A percentile compares a stretch with the other conserved stretches of the same genome.
Conservation (phyloP, 192 early-diverging fungal genomes). For the Entomortierella chlamydospora region DNA sequence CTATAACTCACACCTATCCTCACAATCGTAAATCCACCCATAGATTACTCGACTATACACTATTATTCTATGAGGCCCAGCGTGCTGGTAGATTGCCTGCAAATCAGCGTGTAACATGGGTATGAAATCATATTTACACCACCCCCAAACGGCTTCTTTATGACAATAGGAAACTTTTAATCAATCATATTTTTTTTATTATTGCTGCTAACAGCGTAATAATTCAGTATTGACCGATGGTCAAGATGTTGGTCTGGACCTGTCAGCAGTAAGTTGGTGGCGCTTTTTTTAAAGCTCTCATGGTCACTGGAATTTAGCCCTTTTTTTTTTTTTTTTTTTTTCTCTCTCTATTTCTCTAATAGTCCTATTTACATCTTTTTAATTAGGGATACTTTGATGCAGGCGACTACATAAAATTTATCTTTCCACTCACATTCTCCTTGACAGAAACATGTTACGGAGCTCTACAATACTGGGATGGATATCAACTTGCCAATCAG, state of each 20-base stretch:
- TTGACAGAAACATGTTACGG: conserved; percentile 65
- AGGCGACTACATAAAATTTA: conserved; percentile 72
- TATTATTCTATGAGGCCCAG: conserved; percentile 69
- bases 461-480: conserved; percentile 65
- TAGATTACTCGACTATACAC: conserved; percentile 58
- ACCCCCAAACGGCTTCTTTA: no score
- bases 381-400: conserved; percentile 61
- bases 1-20: no score
- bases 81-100: conserved; percentile 61
- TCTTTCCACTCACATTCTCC: conserved; percentile 66
- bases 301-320: no score
- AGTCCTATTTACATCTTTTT: background rate
- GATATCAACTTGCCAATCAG: conserved; percentile 62
- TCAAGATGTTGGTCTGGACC: conserved; percentile 51
- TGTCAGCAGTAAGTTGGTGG: conserved; percentile 50
- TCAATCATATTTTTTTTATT: background rate
- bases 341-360: background rate
- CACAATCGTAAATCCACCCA: background rate
- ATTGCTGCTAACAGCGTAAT: conserved; percentile 19
- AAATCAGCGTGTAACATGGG: conserved; percentile 65
- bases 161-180: background rate
- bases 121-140: conserved; percentile 13
- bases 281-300: no score
- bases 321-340: background rate
- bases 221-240: conserved; percentile 60